Evolutionary conservation across 164 flowering plant species (phyloP).

Genomic region (Vitis labrusca): DNA sequence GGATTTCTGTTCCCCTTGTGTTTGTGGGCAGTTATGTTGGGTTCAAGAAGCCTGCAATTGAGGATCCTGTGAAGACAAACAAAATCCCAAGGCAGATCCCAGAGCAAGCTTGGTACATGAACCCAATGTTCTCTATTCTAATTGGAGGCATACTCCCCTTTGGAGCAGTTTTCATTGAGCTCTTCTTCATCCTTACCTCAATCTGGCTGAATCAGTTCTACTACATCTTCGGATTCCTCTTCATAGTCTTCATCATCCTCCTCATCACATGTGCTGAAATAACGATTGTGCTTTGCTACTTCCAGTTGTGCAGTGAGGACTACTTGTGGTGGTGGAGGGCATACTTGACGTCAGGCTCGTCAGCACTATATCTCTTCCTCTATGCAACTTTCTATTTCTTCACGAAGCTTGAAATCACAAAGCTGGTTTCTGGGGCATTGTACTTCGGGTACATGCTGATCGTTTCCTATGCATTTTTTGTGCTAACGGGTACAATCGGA

Average conservation of each 20-base stretch:
- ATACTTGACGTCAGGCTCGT: slow-evolving; percentile 58
- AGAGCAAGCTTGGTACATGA: slow-evolving; percentile 69
- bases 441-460: slow-evolving; percentile 69
- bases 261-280: slow-evolving; percentile 60
- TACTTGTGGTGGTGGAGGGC: slow-evolving; percentile 72
- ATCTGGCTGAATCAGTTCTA: slow-evolving; percentile 68
- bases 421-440: slow-evolving; percentile 53
- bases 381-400: slow-evolving; percentile 65
- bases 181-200: slow-evolving; percentile 66
- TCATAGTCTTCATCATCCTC: slow-evolving; percentile 56
- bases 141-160: slow-evolving; percentile 68
- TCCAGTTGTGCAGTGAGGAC: slow-evolving; percentile 65
- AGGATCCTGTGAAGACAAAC: slow-evolving; percentile 54
- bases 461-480: slow-evolving; percentile 62
- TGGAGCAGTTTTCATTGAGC: slow-evolving; percentile 67
- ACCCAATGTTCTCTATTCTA: slow-evolving; percentile 52
- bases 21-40: slow-evolving; percentile 66
- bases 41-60: slow-evolving; percentile 58
- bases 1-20: slow-evolving; percentile 67
- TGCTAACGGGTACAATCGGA: slow-evolving; percentile 59
- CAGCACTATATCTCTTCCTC: slow-evolving; percentile 62
- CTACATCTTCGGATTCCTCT: slow-evolving; percentile 67
- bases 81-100: slow-evolving; percentile 59
- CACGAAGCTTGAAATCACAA: slow-evolving; percentile 64
- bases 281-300: slow-evolving; percentile 60